A percentile compares a stretch with the other conserved stretches of the same genome.
These are phyloP conservation scores for Clarireedia monteithiana DNA, from an alignment of 2,329 filamentous ascomycete genomes.

Conservation along the genomic window DNA sequence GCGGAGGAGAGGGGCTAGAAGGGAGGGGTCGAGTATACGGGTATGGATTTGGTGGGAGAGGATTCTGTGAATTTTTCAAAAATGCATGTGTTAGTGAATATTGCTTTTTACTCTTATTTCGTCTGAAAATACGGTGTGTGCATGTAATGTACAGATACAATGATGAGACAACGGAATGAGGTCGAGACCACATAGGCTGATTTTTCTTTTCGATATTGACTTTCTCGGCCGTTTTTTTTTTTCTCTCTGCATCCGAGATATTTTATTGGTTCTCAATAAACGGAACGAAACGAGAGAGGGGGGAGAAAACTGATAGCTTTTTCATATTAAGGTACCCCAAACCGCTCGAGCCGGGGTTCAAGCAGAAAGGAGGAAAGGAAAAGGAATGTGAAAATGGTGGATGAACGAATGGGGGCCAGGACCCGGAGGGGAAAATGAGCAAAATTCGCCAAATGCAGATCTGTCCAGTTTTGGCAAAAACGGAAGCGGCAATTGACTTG, in stretches of 20 bases:
- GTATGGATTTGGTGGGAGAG: constrained; percentile 49
- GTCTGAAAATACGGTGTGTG: not conserved
- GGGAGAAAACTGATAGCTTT: not conserved
- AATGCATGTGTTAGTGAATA: no score
- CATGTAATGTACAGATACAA: not conserved
- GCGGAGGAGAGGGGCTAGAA: constrained; percentile 60
- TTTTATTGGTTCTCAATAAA: no score
- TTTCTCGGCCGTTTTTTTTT: no score
- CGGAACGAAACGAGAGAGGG: not conserved
- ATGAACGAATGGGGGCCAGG: constrained; percentile 3
- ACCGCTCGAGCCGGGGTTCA: not conserved
- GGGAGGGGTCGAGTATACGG: constrained; percentile 53
- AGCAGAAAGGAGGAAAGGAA: not conserved
- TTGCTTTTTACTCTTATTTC: no score
- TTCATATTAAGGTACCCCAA: not conserved
- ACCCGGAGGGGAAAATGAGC: not conserved
- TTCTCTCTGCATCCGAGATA: not conserved
- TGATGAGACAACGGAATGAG: not conserved
- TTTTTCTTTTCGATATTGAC: not conserved
- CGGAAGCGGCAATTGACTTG: constrained; percentile 18
- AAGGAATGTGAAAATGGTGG: not conserved
- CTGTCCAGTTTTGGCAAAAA: constrained; percentile 1
- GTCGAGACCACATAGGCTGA: not conserved
- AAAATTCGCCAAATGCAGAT: constrained; percentile 3
- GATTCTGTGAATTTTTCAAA: constrained; percentile 18